These are phyloP conservation scores for Pneumocystis jirovecii DNA, from an alignment of 1,139 yeast genomes.

Conservation along the genomic window DNA sequence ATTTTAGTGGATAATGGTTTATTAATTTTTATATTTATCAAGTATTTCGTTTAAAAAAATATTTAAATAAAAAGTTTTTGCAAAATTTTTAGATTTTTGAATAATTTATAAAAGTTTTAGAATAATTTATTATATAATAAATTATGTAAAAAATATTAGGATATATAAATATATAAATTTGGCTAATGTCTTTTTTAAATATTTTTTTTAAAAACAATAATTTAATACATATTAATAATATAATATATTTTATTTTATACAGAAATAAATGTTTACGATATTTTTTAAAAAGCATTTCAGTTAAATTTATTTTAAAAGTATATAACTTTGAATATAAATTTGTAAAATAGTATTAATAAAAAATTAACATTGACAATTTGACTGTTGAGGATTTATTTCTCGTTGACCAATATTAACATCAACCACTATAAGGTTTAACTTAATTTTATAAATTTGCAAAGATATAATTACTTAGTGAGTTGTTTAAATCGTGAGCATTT, in stretches of 20 bases:
- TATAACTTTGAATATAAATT: not conserved
- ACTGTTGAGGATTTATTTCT: conserved; percentile 12
- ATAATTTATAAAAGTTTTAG: not conserved
- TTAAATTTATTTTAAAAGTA: not conserved
- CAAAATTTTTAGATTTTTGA: too few species aligned
- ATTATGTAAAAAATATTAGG: too few species aligned
- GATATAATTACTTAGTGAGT: conserved; percentile 9
- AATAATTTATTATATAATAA: not conserved
- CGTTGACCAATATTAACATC: conserved; percentile 38
- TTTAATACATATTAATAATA: not conserved
- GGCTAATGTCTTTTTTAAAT: not conserved
- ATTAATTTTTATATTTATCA: too few species aligned
- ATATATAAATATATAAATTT: too few species aligned
- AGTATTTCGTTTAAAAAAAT: too few species aligned
- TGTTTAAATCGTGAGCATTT: conserved; percentile 17
- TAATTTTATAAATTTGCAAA: not conserved
- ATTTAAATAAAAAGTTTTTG: too few species aligned
- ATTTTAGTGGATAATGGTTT: too few species aligned
- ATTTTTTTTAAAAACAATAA: not conserved
- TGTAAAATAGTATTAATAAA: not conserved
- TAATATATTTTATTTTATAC: not conserved
- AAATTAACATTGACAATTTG: conserved; percentile 17
- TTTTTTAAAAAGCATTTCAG: not conserved
- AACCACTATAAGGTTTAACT: conserved; percentile 31
- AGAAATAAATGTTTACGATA: not conserved